Evolutionary conservation across 179 eudicot genomes (phyloP), one percentile per base, ranked within the genome.

Genomic region (Beta macrorhiza): DNA sequence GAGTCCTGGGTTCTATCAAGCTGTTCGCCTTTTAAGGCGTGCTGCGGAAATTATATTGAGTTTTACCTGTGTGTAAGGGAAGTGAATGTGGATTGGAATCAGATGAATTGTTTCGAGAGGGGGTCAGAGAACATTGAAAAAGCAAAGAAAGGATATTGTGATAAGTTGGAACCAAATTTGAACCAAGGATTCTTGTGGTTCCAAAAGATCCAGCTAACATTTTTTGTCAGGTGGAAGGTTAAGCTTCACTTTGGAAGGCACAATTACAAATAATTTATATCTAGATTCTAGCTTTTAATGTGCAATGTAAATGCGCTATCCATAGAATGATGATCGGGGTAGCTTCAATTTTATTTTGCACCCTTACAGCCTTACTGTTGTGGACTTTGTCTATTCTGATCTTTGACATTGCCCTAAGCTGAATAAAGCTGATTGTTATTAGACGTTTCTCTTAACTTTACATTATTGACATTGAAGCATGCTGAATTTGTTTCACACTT

Each of bases 1-100:
- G 58, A 63, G 44, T 80, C 53, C 10, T 74, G 78, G 52, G 52
- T 16, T 63, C 14, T 67, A 59, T 55, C 49, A 74, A 29, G 51
- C 11, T 56, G 64, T 37, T 56, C 3, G 25, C 4, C 2, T 56
- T 74, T 29, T 74, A 52, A 74, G 72, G 72, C 9, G 10, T 16
- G 72, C 37, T 68, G 52, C 20, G 15, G 45, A 67, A 67, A 32
- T 7, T 67, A 45, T 67, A 37, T 37, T 32, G 19, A 32, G 12
- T 37, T 37, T 37, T 37, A 37, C 42, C 3, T 37, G 3, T 37
- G 42, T 37, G 42, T 37, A 37, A 37, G 20, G 63, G 19, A 58
- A 16, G 20, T 4, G 14, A 62, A 67, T 67, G 71, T 13, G 49
- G 77, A 56, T 74, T 74, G 8, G 22, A 29, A 56, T 52, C 63